A percentile compares a stretch with the other conserved stretches of the same genome.
These are phyloP conservation scores for Calonectria pauciramosa DNA, from an alignment of 2,329 filamentous ascomycete genomes.

Conservation along the genomic window DNA sequence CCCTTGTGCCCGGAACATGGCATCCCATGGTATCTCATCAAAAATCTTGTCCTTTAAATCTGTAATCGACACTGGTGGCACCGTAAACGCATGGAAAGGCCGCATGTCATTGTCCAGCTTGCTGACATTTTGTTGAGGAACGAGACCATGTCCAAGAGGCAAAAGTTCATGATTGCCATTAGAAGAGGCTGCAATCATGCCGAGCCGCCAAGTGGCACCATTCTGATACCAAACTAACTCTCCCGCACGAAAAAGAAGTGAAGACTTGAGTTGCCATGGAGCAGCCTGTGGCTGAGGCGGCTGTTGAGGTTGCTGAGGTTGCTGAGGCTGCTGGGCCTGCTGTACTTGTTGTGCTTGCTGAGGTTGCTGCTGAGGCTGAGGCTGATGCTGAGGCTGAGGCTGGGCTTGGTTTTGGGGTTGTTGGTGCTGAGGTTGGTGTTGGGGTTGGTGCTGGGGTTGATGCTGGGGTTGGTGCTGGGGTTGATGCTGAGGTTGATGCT, in stretches of 20 bases:
- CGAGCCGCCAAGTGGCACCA: slow-evolving; percentile 62
- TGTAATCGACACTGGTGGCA: slow-evolving; percentile 57
- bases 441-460: slow-evolving; percentile 37
- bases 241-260: slow-evolving; percentile 59
- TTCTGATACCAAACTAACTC: slow-evolving; percentile 67
- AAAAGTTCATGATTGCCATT: slow-evolving; percentile 53
- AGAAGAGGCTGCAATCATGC: slow-evolving; percentile 56
- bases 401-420: slow-evolving; percentile 16
- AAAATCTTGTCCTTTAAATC: slow-evolving; percentile 57
- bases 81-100: slow-evolving; percentile 66
- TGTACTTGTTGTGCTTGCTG: slow-evolving; percentile 17
- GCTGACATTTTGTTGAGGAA: slow-evolving; percentile 54
- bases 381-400: slow-evolving; percentile 28
- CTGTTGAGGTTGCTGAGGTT: slow-evolving; percentile 35
- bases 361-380: neutral
- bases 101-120: slow-evolving; percentile 60
- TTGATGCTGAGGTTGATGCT: slow-evolving; percentile 26
- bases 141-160: slow-evolving; percentile 56
- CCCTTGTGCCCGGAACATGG: slow-evolving; percentile 49
- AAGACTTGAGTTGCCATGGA: slow-evolving; percentile 51
- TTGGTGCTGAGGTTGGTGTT: slow-evolving; percentile 21
- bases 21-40: slow-evolving; percentile 59
- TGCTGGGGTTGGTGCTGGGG: slow-evolving; percentile 17
- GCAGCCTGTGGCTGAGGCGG: slow-evolving; percentile 37
- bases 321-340: slow-evolving; percentile 17